A percentile compares a stretch with the other conserved stretches of the same genome.
phyloP scores from a whole-genome alignment of 805 yeast genomes.

The Ogataea minuta region DNA sequence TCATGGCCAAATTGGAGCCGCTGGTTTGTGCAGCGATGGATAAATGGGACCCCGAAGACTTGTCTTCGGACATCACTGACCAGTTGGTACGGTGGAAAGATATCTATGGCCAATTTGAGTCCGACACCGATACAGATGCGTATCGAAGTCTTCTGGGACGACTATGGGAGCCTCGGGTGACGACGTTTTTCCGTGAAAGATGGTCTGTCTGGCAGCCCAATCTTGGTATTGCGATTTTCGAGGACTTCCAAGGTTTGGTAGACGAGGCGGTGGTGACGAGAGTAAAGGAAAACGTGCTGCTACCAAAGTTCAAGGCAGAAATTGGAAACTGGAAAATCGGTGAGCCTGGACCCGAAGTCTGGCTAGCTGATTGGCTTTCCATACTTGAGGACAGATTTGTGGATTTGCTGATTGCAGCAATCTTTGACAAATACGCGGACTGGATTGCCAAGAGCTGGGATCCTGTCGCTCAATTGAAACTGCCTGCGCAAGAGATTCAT shows the following conservation, averaged over 20 bases:
- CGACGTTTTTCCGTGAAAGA: constrained; percentile 24
- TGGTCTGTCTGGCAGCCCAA: constrained; percentile 43
- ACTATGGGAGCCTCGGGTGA: constrained; percentile 37
- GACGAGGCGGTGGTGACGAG: constrained; percentile 29
- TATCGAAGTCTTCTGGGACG: constrained; percentile 38
- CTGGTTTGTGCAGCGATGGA: constrained; percentile 20
- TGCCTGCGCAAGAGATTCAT: constrained; percentile 15
- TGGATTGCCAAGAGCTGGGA: constrained; percentile 27
- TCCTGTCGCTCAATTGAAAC: background rate
- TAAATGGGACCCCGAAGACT: constrained; percentile 32
- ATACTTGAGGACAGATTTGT: constrained; percentile 17
- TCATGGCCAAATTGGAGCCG: constrained; percentile 25
- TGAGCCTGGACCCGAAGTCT: constrained; percentile 20
- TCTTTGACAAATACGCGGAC: constrained; percentile 20
- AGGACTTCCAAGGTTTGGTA: constrained; percentile 30
- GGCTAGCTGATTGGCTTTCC: constrained; percentile 31
- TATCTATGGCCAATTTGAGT: background rate
- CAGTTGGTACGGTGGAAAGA: constrained; percentile 23
- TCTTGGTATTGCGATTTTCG: constrained; percentile 40
- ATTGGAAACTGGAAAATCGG: constrained; percentile 37
- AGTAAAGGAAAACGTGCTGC: constrained; percentile 32
- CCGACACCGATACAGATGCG: constrained; percentile 3
- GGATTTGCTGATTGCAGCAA: constrained; percentile 12
- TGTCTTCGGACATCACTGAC: background rate
- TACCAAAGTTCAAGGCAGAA: constrained; percentile 37